Conservation (phyloP, 108 stramenopile genomes). For the Fragilariopsis cylindrus region DNA sequence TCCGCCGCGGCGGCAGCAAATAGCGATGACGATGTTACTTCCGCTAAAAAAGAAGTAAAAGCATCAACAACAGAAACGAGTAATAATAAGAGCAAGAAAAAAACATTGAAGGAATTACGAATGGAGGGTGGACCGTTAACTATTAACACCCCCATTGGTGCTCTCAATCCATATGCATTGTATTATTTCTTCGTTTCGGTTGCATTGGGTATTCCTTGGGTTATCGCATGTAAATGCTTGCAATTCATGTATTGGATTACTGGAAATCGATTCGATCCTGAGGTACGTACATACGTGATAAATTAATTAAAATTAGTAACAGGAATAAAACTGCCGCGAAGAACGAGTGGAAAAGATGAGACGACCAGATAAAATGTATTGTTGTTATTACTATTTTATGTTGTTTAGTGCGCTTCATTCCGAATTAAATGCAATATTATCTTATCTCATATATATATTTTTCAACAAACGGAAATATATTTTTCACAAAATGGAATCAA, state of each 20-base stretch:
- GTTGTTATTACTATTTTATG: too few species aligned
- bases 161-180: slow-evolving; percentile 82
- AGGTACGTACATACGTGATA: slow-evolving; percentile 26
- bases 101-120: slow-evolving; percentile 34
- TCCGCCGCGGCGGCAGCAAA: slow-evolving; percentile 6
- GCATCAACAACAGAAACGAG: slow-evolving; percentile 6
- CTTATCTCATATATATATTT: not conserved
- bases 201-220: slow-evolving; percentile 75
- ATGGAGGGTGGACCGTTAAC: slow-evolving; percentile 57
- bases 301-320: too few species aligned
- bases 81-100: slow-evolving; percentile 9
- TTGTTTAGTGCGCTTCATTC: too few species aligned
- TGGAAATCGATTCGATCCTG: slow-evolving; percentile 57
- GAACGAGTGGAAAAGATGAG: too few species aligned
- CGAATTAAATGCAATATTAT: too few species aligned
- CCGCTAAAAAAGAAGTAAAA: not conserved
- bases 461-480: not conserved
- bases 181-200: slow-evolving; percentile 79
- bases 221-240: slow-evolving; percentile 43
- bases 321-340: too few species aligned
- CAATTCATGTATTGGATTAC: slow-evolving; percentile 68
- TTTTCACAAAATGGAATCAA: slow-evolving; percentile 7
- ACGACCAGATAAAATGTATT: too few species aligned
- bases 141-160: slow-evolving; percentile 77
- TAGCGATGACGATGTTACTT: not conserved